Conservation (phyloP, 768 basidiomycete species). For the Termitomyces sp. region DNA sequence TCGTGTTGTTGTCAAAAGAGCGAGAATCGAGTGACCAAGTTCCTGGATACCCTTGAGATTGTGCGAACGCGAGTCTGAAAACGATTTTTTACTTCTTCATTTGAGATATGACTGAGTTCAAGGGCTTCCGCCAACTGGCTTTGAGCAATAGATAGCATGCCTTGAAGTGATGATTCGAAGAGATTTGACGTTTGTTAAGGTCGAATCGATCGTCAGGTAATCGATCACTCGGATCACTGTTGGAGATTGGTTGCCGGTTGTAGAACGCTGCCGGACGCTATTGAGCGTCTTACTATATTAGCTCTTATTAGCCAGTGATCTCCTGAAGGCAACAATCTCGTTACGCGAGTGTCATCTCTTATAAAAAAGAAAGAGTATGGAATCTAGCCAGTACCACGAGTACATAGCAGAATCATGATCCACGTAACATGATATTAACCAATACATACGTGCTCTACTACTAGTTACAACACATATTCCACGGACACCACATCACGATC, state of each 20-base stretch:
- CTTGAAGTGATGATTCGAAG: background rate
- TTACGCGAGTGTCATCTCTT: too few species aligned
- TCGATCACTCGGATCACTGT: background rate
- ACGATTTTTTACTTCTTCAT: conserved; percentile 11
- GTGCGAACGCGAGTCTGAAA: background rate
- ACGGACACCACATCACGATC: conserved; percentile 15
- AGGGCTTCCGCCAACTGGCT: conserved; percentile 8
- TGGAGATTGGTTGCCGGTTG: too few species aligned
- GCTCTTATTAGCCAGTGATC: too few species aligned
- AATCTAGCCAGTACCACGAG: too few species aligned
- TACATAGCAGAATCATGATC: too few species aligned
- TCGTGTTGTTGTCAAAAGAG: conserved; percentile 28
- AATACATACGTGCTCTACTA: background rate
- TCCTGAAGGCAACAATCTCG: background rate
- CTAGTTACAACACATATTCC: conserved; percentile 9
- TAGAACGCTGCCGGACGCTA: too few species aligned
- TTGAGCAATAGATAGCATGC: conserved; percentile 6
- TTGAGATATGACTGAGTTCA: conserved; percentile 5
- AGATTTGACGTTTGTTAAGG: background rate
- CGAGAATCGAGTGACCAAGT: conserved; percentile 21
- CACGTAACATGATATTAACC: too few species aligned
- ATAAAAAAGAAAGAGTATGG: too few species aligned
- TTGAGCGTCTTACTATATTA: too few species aligned
- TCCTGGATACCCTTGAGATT: conserved; percentile 7
- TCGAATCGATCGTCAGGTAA: background rate